A percentile compares a stretch with the other conserved stretches of the same genome.
Evolutionary conservation across 2,329 filamentous ascomycete species (phyloP).

Genomic region (Calonectria multiphialidica): DNA sequence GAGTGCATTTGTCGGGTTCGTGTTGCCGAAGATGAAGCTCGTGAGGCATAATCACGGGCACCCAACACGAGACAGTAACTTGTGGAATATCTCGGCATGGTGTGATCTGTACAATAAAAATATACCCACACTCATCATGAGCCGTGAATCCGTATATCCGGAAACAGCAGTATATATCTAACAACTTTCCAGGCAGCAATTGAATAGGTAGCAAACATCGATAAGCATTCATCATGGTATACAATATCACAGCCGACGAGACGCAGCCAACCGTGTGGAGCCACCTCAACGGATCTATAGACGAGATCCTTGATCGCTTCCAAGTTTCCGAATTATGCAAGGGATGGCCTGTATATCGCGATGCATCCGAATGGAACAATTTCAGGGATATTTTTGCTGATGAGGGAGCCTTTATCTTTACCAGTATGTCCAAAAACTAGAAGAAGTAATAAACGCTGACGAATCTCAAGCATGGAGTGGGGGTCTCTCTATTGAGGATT

Average conservation of each 20-base stretch:
- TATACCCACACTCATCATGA: background rate
- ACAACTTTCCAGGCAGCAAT: background rate
- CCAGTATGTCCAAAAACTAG: background rate
- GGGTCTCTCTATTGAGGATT: slow-evolving; percentile 39
- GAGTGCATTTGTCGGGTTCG: background rate
- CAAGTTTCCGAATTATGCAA: slow-evolving; percentile 8
- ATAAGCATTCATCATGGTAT: slow-evolving; percentile 3
- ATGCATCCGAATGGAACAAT: slow-evolving; percentile 16
- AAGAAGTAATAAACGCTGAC: background rate
- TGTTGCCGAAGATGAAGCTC: background rate
- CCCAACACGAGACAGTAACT: background rate
- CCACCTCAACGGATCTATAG: background rate
- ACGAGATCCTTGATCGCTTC: slow-evolving; percentile 4
- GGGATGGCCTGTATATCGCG: slow-evolving; percentile 15
- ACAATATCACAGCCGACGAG: slow-evolving; percentile 16
- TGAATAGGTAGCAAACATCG: background rate
- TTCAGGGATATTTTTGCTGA: slow-evolving; percentile 8
- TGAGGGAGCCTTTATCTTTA: slow-evolving; percentile 2
- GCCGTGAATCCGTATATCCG: slow-evolving; percentile 9
- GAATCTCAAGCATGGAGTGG: slow-evolving; percentile 57
- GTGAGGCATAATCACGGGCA: background rate
- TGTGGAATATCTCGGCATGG: background rate
- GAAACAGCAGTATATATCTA: background rate
- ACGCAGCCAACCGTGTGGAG: slow-evolving; percentile 13
- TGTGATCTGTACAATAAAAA: background rate